Conservation (phyloP, 2,329 filamentous ascomycete genomes). For the Trichoderma sp. region DNA sequence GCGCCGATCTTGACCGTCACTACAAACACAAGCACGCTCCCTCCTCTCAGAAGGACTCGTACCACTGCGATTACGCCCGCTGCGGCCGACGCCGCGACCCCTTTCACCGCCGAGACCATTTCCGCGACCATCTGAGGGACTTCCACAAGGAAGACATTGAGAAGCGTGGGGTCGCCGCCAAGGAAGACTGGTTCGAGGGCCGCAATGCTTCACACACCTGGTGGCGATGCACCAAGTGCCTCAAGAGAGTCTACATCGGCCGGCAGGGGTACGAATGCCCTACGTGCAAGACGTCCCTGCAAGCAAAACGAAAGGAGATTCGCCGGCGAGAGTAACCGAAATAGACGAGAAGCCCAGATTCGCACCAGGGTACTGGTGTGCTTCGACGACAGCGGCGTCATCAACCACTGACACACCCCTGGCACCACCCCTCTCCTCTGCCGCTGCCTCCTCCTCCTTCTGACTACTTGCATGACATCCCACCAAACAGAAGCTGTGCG, state of each 20-base stretch:
- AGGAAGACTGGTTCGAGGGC: slow-evolving; percentile 45
- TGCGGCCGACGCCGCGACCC: slow-evolving; percentile 51
- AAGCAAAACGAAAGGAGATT: slow-evolving; percentile 46
- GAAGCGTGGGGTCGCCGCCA: slow-evolving; percentile 47
- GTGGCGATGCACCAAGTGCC: slow-evolving; percentile 60
- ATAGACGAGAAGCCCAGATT: slow-evolving; percentile 5
- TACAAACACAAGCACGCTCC: slow-evolving; percentile 52
- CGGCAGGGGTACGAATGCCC: slow-evolving; percentile 50
- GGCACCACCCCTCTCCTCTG: not conserved
- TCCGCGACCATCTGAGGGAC: slow-evolving; percentile 58
- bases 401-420: not conserved
- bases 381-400: slow-evolving; percentile 8
- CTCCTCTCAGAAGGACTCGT: slow-evolving; percentile 46
- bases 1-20: slow-evolving; percentile 59
- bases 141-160: slow-evolving; percentile 59
- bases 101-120: slow-evolving; percentile 60
- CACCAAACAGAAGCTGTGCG: slow-evolving; percentile 12
- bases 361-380: not conserved
- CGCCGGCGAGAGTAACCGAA: slow-evolving; percentile 34
- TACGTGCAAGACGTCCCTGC: slow-evolving; percentile 51
- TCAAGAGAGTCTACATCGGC: slow-evolving; percentile 48
- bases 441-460: not conserved
- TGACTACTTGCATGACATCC: slow-evolving; percentile 7
- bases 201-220: slow-evolving; percentile 47
- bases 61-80: slow-evolving; percentile 55